Evolutionary conservation across 306 rosid genomes (phyloP), one percentile per base, ranked within the genome.

Genomic region (Cucurbita argyrosperma): DNA sequence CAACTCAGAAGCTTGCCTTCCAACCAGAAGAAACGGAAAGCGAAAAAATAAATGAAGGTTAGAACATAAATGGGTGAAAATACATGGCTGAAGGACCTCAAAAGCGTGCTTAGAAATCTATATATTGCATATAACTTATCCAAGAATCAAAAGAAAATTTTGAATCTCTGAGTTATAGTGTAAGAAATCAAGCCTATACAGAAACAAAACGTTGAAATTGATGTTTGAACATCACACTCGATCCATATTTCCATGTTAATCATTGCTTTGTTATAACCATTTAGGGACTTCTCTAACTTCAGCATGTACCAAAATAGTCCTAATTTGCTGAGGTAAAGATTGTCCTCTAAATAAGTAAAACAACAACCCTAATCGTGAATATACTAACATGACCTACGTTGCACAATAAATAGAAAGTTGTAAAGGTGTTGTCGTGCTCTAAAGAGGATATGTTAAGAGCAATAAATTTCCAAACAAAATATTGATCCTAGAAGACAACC

Each of bases 1-100:
- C 67, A 45, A 68, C 79, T 74, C 59, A 37, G 69, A 69, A 63
- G 71, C 50, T 83, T n/a, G 68, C 72, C 66, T 78, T 73, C 61
- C 84, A 80, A 72, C 15, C 68, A 77, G 79, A 81, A 60, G 51
- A 54, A 6, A 46, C 9, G 0, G 10, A 52, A 62, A 51, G 10
- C 47, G 4, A 66, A 13, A 35, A 38, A 38, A 16, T 16, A n/a
- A 35, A 18, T 11, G 23, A 52, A 71, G 38, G 49, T 45, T 54
- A 52, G 64, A 73, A 68, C 50, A 40, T 38, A 43, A 46, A 30
- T 10, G 21, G 57, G 21, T 26, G 45, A 26, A 69, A 49, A 50
- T 70, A 19, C 11, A 23, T 69, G 72, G 56, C 46, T 13, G 21
- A 49, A 69, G 74, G 19, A 30, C 14, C 23, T 46, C 42, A 26